These are phyloP conservation scores for Inosperma sp. DNA, from an alignment of 768 basidiomycete species.

Conservation along the genomic window DNA sequence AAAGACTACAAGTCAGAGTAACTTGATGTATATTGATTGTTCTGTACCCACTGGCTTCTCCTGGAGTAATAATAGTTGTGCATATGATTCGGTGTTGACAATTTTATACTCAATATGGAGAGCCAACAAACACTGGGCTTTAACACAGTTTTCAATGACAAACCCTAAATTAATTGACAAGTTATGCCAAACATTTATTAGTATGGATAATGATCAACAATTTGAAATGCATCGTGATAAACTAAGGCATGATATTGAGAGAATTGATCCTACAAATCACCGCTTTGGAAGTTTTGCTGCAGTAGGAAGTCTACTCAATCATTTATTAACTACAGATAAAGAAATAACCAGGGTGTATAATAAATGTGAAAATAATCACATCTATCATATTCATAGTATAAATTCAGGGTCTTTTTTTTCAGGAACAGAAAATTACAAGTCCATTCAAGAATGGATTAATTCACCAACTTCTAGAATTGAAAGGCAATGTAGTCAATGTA, in stretches of 20 bases:
- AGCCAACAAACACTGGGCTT: too few species aligned
- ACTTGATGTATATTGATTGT: neutral
- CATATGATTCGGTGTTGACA: constrained; percentile 16
- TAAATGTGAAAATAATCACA: neutral
- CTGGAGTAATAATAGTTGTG: constrained; percentile 24
- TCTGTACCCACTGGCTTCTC: constrained; percentile 7
- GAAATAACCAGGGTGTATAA: neutral
- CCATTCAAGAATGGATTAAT: neutral
- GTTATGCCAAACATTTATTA: neutral
- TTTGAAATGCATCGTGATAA: neutral
- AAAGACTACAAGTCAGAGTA: neutral
- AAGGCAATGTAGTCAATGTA: neutral
- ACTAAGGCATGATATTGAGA: neutral
- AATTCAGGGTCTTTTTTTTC: neutral
- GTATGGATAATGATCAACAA: neutral
- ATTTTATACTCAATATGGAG: constrained; percentile 23
- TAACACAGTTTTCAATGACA: neutral
- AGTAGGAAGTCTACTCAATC: neutral
- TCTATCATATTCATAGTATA: neutral
- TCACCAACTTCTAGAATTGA: neutral
- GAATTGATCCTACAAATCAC: neutral
- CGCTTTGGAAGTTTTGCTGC: neutral
- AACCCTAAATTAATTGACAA: neutral
- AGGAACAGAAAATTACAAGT: neutral
- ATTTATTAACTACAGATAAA: neutral